Evolutionary conservation across 805 yeast genomes (phyloP).

Genomic region (Wickerhamomyces silvicola): DNA sequence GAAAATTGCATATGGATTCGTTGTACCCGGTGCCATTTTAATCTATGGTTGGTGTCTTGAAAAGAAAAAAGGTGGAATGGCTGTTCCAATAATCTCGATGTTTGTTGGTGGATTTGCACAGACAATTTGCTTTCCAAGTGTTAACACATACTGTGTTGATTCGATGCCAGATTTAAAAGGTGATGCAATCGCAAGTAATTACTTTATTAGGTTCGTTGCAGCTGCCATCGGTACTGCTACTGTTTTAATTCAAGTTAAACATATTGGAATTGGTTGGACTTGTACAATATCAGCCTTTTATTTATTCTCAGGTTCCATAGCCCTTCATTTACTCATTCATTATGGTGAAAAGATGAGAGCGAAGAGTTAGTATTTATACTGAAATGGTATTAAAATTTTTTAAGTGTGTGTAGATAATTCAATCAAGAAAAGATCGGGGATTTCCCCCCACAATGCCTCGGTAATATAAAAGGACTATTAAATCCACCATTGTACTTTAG

Average conservation of each 20-base stretch:
- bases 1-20: slow-evolving; percentile 32
- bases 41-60: slow-evolving; percentile 51
- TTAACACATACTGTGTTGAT: slow-evolving; percentile 55
- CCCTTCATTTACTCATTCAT: slow-evolving; percentile 27
- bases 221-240: slow-evolving; percentile 48
- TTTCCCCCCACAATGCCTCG: too few species aligned
- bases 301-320: slow-evolving; percentile 31
- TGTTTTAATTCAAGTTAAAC: slow-evolving; percentile 37
- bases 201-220: slow-evolving; percentile 42
- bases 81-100: slow-evolving; percentile 44
- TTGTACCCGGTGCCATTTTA: slow-evolving; percentile 38
- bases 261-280: slow-evolving; percentile 53
- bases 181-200: slow-evolving; percentile 51
- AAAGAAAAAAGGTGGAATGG: slow-evolving; percentile 46
- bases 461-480: too few species aligned
- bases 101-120: slow-evolving; percentile 45
- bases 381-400: background rate
- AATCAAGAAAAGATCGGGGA: too few species aligned
- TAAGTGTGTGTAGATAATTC: too few species aligned
- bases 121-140: slow-evolving; percentile 43
- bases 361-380: too few species aligned
- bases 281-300: slow-evolving; percentile 42
- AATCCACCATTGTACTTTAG: too few species aligned
- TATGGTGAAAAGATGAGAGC: slow-evolving; percentile 36
- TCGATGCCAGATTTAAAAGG: slow-evolving; percentile 48